Conservation (phyloP, 2,329 filamentous ascomycete species). For the Cercospora sesami region DNA sequence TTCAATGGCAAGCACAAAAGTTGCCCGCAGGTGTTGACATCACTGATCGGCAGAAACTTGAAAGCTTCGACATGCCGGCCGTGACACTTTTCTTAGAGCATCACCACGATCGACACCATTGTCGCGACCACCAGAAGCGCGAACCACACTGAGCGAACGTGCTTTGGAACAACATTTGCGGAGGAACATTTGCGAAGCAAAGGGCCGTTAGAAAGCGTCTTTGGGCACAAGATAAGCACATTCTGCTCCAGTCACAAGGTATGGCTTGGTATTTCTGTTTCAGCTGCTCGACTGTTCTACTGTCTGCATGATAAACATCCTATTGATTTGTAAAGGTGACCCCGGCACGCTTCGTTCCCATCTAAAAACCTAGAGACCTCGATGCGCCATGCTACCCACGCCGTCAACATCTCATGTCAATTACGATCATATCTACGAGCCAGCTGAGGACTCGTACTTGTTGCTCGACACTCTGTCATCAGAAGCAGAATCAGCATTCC, state of each 20-base stretch:
- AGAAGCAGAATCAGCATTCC: conserved; percentile 65
- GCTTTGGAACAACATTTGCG: no score
- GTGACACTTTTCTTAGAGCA: background rate
- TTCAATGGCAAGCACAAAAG: background rate
- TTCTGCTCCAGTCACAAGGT: background rate
- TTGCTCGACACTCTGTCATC: conserved; percentile 88
- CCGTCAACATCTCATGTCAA: conserved; percentile 89
- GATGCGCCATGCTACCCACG: conserved; percentile 74
- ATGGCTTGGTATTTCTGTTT: background rate
- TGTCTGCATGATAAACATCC: background rate
- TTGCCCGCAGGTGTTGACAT: conserved; percentile 16
- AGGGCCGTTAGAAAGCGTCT: background rate
- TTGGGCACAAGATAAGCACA: background rate
- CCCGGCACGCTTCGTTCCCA: background rate
- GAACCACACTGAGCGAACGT: background rate
- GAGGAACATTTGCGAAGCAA: background rate
- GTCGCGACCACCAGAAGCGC: background rate
- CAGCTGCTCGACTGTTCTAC: background rate
- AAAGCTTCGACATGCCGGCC: conserved; percentile 4
- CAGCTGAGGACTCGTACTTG: conserved; percentile 92
- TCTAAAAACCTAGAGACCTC: background rate
- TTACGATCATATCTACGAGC: conserved; percentile 88
- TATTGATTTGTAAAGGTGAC: background rate
- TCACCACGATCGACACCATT: background rate
- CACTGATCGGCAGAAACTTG: conserved; percentile 15